Evolutionary conservation across 2,329 filamentous ascomycete genomes (phyloP), one percentile per base, ranked within the genome.

Genomic region (Pestalotiopsis sp.): DNA sequence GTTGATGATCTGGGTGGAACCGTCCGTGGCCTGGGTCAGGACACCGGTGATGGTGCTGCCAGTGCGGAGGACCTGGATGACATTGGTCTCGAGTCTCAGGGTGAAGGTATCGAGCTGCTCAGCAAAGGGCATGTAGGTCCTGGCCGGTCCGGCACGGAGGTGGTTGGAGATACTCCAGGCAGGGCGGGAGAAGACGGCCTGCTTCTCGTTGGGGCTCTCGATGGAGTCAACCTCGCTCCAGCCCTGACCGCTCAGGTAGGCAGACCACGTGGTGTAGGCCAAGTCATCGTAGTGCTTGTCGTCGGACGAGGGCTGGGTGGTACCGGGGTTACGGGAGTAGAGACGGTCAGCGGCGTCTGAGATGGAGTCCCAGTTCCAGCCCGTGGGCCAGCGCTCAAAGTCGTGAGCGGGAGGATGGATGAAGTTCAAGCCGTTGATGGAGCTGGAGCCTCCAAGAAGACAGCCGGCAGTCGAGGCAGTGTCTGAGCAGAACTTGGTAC

Each of bases 141-240:
- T 45, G 20, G 61, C 61, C 1, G 61, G 61, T 7, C 61, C 61
- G 23, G 61, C 61, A 14, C 61, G 61, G 20, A 64, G 41, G 25
- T 64, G 61, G 61, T 64, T 49, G n/a, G 61, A 64, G 61, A 64
- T 64, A 64, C 38, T 49, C 61, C 61, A 64, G 39, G 61, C 61
- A 7, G 61, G 61, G 12, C 61, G 61, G 23, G 61, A 64, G 38
- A 64, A 64, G 11, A 64, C 61, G 38, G 23, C 23, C 4, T 64
- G 61, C 61, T 64, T 64, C 39, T 64, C 61, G 23, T 64, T 31
- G 38, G 61, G 61, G 61, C 61, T 64, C 39, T 64, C 61, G 25
- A 64, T 64, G 4, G 61, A 64, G 23, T 64, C 61, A 23, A 64
- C 61, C 39, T 64, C 61, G 14, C 12, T 49, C 36, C 39, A 64